Evolutionary conservation across 164 flowering plant species (phyloP).

Genomic region (Vitis labrusca): DNA sequence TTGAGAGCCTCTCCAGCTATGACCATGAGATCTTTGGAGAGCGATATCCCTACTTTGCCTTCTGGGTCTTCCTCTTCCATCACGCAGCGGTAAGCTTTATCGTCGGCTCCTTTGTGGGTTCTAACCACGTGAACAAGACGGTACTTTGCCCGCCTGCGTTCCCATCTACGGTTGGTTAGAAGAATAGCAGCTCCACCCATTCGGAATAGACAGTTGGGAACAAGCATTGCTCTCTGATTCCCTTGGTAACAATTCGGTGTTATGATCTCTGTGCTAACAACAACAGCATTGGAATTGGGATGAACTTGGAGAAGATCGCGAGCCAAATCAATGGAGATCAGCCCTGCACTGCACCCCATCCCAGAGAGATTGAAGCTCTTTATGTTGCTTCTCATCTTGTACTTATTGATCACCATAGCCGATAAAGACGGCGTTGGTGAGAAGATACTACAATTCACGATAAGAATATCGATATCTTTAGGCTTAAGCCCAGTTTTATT

Average conservation of each 20-base stretch:
- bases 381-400: conserved; percentile 61
- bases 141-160: conserved; percentile 45
- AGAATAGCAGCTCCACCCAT: conserved; percentile 67
- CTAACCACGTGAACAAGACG: conserved; percentile 51
- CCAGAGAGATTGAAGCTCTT: conserved; percentile 65
- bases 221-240: conserved; percentile 51
- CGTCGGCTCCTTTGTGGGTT: conserved; percentile 60
- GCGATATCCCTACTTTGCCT: conserved; percentile 48
- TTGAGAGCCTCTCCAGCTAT: conserved; percentile 70
- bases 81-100: conserved; percentile 53
- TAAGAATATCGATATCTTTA: conserved; percentile 53
- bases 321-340: conserved; percentile 59
- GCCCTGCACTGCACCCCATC: conserved; percentile 72
- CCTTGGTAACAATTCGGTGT: conserved; percentile 60
- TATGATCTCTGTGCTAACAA: conserved; percentile 60
- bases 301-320: conserved; percentile 57
- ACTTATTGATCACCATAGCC: conserved; percentile 65
- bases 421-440: conserved; percentile 61
- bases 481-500: conserved; percentile 50
- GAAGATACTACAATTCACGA: conserved; percentile 55
- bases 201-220: conserved; percentile 63
- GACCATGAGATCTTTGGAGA: conserved; percentile 60
- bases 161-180: conserved; percentile 41
- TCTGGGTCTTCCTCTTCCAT: conserved; percentile 51
- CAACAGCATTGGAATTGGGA: conserved; percentile 53